Percentiles rank a stretch among this genome's conserved stretches.
Conservation (phyloP, 73 alveolate species). For the Symbiodinium natans region DNA sequence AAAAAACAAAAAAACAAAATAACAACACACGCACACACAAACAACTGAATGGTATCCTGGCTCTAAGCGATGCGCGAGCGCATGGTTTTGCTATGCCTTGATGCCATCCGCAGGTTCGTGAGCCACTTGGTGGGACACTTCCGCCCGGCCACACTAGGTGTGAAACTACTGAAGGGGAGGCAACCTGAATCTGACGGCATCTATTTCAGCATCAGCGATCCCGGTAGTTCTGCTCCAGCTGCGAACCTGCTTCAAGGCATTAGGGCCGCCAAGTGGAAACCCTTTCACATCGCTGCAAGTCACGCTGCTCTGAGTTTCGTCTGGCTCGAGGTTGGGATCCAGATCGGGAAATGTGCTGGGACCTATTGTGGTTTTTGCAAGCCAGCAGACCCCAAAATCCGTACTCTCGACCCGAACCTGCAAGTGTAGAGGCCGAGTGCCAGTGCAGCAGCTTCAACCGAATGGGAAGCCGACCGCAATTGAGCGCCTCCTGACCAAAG, state of each 20-base stretch:
- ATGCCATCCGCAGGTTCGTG: too few species aligned
- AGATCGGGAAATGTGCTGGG: too few species aligned
- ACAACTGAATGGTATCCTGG: too few species aligned
- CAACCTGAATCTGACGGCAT: neutral
- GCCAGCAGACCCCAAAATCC: neutral
- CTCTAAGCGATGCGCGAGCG: too few species aligned
- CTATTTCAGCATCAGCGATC: neutral
- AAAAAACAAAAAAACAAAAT: too few species aligned
- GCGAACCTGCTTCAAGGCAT: neutral
- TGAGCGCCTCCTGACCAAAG: neutral
- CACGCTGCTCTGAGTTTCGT: neutral
- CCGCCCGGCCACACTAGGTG: neutral
- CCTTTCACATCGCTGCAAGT: neutral
- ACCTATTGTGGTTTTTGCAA: neutral
- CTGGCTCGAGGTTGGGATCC: too few species aligned
- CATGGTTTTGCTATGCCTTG: too few species aligned
- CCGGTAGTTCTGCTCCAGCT: neutral
- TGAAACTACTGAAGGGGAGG: neutral
- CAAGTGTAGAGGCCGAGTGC: neutral
- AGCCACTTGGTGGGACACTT: neutral
- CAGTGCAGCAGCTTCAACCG: neutral
- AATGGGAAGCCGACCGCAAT: neutral
- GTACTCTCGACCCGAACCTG: neutral
- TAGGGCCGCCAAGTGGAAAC: too few species aligned
- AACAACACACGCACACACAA: too few species aligned